A percentile compares a stretch with the other conserved stretches of the same genome.
Conservation (phyloP, 208 protist genomes). For the Tritrichomonas foetus region DNA sequence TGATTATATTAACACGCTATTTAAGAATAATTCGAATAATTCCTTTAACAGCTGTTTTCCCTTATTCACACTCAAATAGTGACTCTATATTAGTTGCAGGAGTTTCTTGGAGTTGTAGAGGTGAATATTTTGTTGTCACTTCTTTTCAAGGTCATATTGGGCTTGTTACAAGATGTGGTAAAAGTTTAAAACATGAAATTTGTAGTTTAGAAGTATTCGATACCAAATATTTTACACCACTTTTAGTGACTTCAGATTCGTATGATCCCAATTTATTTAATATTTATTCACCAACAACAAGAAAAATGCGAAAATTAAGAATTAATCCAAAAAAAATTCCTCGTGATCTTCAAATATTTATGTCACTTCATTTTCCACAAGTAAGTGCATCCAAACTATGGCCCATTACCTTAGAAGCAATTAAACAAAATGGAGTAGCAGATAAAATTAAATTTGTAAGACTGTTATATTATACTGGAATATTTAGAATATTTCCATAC, state of each 20-base stretch:
- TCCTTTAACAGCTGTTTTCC: neutral
- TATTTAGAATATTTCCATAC: neutral
- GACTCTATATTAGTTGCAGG: neutral
- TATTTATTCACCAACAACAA: neutral
- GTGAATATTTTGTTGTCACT: constrained; percentile 15
- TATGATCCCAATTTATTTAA: neutral
- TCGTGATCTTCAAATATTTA: neutral
- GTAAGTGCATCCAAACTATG: neutral
- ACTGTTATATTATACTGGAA: neutral
- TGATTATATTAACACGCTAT: neutral
- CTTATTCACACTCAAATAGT: neutral
- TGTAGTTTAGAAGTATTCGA: neutral
- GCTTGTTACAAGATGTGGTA: neutral
- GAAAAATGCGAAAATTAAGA: neutral
- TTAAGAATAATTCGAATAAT: neutral
- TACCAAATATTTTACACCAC: neutral
- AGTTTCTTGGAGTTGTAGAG: neutral
- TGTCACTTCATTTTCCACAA: constrained; percentile 27
- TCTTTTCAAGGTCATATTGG: neutral
- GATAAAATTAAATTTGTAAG: neutral
- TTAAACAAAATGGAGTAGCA: neutral
- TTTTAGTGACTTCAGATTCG: neutral
- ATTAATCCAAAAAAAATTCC: neutral
- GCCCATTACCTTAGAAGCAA: neutral
- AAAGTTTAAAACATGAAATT: neutral